phyloP scores from a whole-genome alignment of 176 grass and related monocot genomes.

The Aegilops umbellulata region DNA sequence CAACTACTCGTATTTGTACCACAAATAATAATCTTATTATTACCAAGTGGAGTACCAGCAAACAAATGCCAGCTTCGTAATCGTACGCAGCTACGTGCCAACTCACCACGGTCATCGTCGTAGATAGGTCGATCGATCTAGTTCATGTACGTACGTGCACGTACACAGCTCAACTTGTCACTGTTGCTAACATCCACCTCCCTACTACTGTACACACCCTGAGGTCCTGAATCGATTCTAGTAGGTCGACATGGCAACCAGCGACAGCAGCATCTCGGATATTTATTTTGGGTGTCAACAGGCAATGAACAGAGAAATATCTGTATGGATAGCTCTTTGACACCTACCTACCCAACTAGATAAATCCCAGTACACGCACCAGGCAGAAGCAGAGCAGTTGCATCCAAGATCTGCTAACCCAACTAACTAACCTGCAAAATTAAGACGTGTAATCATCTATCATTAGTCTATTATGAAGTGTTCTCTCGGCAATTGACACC shows the following conservation, averaged over 20 bases:
- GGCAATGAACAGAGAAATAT: not conserved
- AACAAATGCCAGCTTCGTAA: not conserved
- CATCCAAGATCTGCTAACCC: not conserved
- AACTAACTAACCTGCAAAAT: not conserved
- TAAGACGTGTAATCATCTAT: not conserved
- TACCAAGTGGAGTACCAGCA: not conserved
- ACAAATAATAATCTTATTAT: not conserved
- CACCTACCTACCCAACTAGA: not conserved
- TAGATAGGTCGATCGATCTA: not conserved
- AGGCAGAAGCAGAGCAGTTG: conserved; percentile 11
- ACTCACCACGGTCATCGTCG: not conserved
- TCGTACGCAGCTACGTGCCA: not conserved
- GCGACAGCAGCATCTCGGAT: not conserved
- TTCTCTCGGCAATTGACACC: not conserved
- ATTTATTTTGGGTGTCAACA: not conserved
- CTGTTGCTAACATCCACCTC: not conserved
- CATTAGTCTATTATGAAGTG: not conserved
- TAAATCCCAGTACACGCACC: not conserved
- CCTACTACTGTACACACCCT: not conserved
- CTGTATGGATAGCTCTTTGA: not conserved
- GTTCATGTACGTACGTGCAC: not conserved
- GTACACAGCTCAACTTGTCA: not conserved
- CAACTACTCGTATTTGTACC: not conserved
- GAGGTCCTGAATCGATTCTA: not conserved
- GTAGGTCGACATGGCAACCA: not conserved